phyloP scores from a whole-genome alignment of 495 filamentous ascomycete species.

The Talaromyces nanjingensis region DNA sequence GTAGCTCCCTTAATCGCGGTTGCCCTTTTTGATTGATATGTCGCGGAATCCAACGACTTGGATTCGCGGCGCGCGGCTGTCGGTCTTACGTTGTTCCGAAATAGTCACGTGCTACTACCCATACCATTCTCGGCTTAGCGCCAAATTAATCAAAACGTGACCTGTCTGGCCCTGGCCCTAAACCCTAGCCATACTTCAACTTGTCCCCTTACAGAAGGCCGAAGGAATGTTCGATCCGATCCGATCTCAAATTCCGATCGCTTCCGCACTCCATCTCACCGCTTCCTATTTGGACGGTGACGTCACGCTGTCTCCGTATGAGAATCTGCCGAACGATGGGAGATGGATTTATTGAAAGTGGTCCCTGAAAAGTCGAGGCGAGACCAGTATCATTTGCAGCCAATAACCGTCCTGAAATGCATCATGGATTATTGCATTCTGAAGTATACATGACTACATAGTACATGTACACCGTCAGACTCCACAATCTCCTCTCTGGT shows the following conservation, averaged over 20 bases:
- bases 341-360: neutral
- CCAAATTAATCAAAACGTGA: neutral
- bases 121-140: neutral
- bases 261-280: neutral
- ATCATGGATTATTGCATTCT: neutral
- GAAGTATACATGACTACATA: neutral
- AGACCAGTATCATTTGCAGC: neutral
- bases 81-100: conserved; percentile 1
- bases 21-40: neutral
- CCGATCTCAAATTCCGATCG: neutral
- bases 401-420: neutral
- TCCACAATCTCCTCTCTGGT: neutral
- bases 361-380: neutral
- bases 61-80: neutral
- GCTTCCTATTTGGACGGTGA: neutral
- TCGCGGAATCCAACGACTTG: neutral
- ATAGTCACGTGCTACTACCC: neutral
- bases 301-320: neutral
- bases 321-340: neutral
- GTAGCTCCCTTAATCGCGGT: neutral
- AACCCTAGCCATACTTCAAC: neutral
- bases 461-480: neutral
- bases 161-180: neutral
- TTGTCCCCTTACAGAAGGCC: neutral
- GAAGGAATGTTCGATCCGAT: neutral